Conservation (phyloP, 1,139 yeast genomes). For the Sugiyamaella paludigena region DNA sequence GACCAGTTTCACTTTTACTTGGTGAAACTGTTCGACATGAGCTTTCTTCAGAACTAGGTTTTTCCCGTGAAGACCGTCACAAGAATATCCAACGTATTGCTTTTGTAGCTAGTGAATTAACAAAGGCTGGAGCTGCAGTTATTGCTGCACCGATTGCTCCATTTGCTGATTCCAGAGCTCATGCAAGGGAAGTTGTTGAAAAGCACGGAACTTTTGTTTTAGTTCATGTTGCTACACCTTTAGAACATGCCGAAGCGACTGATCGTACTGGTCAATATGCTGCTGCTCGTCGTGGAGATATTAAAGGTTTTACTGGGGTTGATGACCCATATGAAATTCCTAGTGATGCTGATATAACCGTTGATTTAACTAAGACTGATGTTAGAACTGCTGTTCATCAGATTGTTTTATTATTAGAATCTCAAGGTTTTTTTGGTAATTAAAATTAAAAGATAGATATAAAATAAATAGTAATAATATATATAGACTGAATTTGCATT, state of each 20-base stretch:
- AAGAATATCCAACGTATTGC: conserved; percentile 48
- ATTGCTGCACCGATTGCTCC: conserved; percentile 63
- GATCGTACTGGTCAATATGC: conserved; percentile 51
- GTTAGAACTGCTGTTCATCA: conserved; percentile 66
- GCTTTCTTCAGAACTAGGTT: conserved; percentile 44
- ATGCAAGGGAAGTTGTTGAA: conserved; percentile 44
- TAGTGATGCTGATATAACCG: conserved; percentile 51
- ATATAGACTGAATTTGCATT: conserved; percentile 2
- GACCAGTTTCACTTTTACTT: conserved; percentile 71
- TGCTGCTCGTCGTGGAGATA: conserved; percentile 46
- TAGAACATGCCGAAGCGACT: conserved; percentile 45
- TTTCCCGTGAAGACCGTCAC: conserved; percentile 42
- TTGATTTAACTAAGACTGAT: conserved; percentile 50
- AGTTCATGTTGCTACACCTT: conserved; percentile 51
- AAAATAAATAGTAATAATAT: conserved; percentile 1
- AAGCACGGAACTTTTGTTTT: conserved; percentile 48
- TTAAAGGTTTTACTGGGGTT: conserved; percentile 48
- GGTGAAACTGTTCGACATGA: conserved; percentile 50
- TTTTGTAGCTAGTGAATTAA: conserved; percentile 74
- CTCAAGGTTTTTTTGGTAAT: conserved; percentile 69
- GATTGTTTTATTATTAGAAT: conserved; percentile 66
- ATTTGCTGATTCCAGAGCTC: conserved; percentile 40
- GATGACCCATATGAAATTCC: conserved; percentile 50
- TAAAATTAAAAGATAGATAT: conserved; percentile 18
- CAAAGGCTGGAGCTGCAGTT: conserved; percentile 88